A percentile compares a stretch with the other conserved stretches of the same genome.
phyloP scores from a whole-genome alignment of 164 flowering plant genomes.

The Berberis thunbergii region DNA sequence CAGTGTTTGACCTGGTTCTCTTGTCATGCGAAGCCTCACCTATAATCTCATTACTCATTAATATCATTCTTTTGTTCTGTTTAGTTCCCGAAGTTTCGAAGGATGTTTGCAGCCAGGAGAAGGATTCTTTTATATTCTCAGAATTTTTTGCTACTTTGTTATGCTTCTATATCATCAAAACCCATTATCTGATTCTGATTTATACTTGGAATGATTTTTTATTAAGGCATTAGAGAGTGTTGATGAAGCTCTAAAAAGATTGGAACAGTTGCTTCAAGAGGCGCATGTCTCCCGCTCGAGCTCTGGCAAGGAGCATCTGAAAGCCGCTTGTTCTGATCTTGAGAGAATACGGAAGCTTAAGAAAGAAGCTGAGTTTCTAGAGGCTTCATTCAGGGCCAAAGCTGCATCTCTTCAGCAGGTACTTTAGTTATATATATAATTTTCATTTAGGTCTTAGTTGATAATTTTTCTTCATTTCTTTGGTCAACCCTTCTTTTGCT shows the following conservation, averaged over 20 bases:
- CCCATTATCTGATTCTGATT: neutral
- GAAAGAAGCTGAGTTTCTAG: conserved; percentile 96
- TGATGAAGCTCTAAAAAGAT: conserved; percentile 75
- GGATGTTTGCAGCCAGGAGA: neutral
- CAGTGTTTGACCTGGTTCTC: no score
- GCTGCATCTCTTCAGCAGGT: conserved; percentile 92
- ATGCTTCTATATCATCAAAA: neutral
- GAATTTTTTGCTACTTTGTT: neutral
- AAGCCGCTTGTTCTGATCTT: conserved; percentile 97
- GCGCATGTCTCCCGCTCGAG: conserved; percentile 69
- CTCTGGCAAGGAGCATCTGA: conserved; percentile 76
- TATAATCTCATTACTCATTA: no score
- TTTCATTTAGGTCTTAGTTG: no score
- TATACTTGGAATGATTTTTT: neutral
- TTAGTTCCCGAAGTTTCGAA: neutral
- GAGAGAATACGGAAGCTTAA: conserved; percentile 93
- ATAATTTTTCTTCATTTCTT: no score
- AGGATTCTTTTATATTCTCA: no score
- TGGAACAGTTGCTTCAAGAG: conserved; percentile 83
- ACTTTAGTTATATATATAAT: conserved; percentile 1
- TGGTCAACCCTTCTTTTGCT: no score
- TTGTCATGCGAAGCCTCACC: no score
- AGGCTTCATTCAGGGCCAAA: conserved; percentile 97
- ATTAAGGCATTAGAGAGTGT: conserved; percentile 87
- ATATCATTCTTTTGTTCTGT: no score